phyloP scores from a whole-genome alignment of 169 alveolate genomes.

The Babesia caballi region DNA sequence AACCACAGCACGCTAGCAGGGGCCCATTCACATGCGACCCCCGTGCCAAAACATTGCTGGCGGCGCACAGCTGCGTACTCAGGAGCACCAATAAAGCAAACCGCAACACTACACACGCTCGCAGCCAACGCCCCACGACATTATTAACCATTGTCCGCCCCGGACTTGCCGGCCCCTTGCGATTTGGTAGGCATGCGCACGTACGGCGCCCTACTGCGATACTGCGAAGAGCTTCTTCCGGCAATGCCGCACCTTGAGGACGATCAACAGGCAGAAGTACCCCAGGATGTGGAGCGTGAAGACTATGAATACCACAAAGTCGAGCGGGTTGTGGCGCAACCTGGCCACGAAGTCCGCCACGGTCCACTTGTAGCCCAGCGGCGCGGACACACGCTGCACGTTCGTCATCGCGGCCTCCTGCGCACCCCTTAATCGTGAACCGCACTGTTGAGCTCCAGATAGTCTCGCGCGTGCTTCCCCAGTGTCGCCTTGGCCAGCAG shows the following conservation, averaged over 20 bases:
- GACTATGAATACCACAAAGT: conserved; percentile 10
- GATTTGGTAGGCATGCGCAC: no score
- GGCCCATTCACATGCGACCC: no score
- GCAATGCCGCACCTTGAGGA: conserved; percentile 29
- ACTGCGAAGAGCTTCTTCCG: conserved; percentile 39
- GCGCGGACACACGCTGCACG: conserved; percentile 37
- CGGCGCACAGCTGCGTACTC: no score
- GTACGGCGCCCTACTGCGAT: conserved; percentile 8
- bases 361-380: conserved; percentile 45
- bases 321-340: conserved; percentile 44
- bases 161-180: no score
- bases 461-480: conserved; percentile 16
- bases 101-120: no score
- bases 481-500: conserved; percentile 35
- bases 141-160: no score
- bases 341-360: conserved; percentile 3
- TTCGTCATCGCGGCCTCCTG: not conserved
- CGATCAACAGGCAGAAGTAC: conserved; percentile 30
- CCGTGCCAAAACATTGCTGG: no score
- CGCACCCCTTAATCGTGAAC: not conserved
- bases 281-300: conserved; percentile 53
- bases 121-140: no score
- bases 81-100: no score
- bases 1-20: no score
- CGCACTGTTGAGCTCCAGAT: conserved; percentile 19